Evolutionary conservation across 2,329 filamentous ascomycete genomes (phyloP).

Genomic region (Botrytis medusae): DNA sequence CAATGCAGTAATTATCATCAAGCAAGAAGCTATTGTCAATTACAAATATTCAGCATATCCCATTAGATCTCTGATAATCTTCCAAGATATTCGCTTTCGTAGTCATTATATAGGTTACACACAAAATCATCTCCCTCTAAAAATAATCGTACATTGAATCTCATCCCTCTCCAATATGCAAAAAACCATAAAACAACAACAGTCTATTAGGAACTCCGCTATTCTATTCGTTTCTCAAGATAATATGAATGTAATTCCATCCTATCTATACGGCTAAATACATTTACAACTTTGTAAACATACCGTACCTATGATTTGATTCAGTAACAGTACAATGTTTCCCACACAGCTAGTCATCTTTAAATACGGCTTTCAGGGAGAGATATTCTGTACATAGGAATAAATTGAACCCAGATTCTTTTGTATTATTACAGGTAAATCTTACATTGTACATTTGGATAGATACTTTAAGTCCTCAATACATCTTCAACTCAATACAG

Average conservation of each 20-base stretch:
- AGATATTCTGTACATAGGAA: background rate
- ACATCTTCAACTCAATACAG: background rate
- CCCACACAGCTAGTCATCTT: background rate
- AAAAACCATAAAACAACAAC: no score
- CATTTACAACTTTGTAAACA: background rate
- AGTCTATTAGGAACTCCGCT: no score
- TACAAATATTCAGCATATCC: background rate
- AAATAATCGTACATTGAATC: no score
- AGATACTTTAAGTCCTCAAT: no score
- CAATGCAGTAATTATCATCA: accelerated
- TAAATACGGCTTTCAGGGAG: background rate
- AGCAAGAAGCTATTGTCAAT: background rate
- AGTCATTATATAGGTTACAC: no score
- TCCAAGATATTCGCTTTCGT: no score
- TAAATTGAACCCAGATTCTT: accelerated
- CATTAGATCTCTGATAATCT: accelerated
- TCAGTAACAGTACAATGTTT: background rate
- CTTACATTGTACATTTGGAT: background rate
- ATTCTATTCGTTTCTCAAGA: no score
- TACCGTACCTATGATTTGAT: background rate
- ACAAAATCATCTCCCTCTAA: no score
- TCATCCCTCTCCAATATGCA: no score
- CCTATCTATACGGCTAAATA: background rate
- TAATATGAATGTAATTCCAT: no score
- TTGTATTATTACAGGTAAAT: background rate